Evolutionary conservation across 371 early-diverging fungal species (phyloP).

Genomic region (Parasitella parasitica): DNA sequence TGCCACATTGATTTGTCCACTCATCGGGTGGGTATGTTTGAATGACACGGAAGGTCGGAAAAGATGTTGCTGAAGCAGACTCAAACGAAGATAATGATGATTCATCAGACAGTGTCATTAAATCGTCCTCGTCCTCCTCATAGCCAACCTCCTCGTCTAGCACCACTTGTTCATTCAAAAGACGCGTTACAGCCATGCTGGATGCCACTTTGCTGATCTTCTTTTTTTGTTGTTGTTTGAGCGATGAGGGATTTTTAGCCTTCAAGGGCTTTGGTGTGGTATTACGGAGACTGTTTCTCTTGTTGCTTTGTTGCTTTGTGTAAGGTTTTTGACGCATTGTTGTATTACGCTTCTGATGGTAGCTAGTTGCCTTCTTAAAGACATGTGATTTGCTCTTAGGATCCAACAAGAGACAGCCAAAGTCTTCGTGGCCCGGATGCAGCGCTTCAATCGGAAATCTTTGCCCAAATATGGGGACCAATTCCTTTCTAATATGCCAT

Average conservation of each 20-base stretch:
- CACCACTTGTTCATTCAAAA: conserved; percentile 21
- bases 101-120: neutral
- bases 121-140: conserved; percentile 1
- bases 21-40: conserved; percentile 23
- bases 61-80: conserved; percentile 23
- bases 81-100: conserved; percentile 9
- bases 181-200: conserved; percentile 34
- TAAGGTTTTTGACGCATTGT: conserved; percentile 12
- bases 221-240: neutral
- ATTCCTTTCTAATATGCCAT: conserved; percentile 58
- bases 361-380: neutral
- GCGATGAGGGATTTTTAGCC: neutral
- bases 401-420: conserved; percentile 43
- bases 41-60: conserved; percentile 34
- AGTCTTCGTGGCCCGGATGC: conserved; percentile 52
- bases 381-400: conserved; percentile 13
- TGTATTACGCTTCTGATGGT: neutral
- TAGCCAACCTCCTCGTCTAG: neutral
- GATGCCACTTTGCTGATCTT: conserved; percentile 5
- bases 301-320: neutral
- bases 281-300: neutral
- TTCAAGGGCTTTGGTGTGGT: conserved; percentile 2
- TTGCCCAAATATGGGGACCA: conserved; percentile 64
- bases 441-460: conserved; percentile 53
- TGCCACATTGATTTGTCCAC: neutral